Base-by-base conservation (phyloP, 1,284 basidiomycete species). In the Volvariella surrecta region DNA sequence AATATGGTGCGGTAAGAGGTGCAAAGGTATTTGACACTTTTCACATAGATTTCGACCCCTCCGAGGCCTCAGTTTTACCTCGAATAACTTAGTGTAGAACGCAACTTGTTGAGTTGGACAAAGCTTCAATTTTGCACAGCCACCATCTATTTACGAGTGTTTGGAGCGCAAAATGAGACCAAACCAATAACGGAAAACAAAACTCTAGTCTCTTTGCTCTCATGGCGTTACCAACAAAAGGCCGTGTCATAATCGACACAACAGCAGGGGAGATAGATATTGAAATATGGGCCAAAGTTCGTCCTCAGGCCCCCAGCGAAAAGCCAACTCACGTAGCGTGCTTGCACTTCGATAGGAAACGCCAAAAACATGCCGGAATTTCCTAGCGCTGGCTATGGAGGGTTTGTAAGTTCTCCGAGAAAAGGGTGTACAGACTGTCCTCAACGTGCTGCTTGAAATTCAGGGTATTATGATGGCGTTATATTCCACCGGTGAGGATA, bases 381-480 rank as follows among this genome's bases (percentile, higher is more conserved):
- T 95, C 61, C 70, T 97, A 39, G 81, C 88, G 13, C 71, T 95
- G 22, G 79, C 88, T 0, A 86, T 96, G 76, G 92, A 95, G 71
- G 92, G 89, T 87, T 54, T 52, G 79, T 70, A 43, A 55, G 49
- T 54, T 48, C 45, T 46, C 38, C 32, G 40, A 43, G 44, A 11
- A 17, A 39, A n/a, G 6, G 47, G 38, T 40, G 43, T 45, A 21
- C 44, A 49, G 13, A 19, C 19, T 42, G 34, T 48, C 37, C 17
- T 31, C 40, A 35, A 43, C n/a, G 17, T 31, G 19, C 40, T 47
- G 34, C 35, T 15, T 17, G n/a, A 32, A 18, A 1, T 42, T 2
- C 56, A 92, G 91, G 94, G 4, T 98, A 96, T 64, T 99, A 98
- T 63, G 95, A 99, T 53, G 85, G 87, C 32, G 82, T 90, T 42